phyloP scores from a whole-genome alignment of 2,329 filamentous ascomycete genomes.

The Boeremia lycopersici region DNA sequence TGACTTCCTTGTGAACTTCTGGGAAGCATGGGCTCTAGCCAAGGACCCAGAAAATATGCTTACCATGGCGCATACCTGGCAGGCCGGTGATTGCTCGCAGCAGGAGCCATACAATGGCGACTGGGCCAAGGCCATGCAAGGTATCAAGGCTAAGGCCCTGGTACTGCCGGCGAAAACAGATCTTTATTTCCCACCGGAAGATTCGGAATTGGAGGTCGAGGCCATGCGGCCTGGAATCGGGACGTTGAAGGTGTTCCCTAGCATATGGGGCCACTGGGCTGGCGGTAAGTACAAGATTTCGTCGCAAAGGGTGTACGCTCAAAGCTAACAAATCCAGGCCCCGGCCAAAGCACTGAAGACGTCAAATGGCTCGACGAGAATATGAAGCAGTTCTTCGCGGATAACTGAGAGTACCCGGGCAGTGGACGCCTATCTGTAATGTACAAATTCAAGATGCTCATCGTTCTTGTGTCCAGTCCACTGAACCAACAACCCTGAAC shows the following conservation, averaged over 20 bases:
- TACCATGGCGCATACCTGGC: conserved; percentile 79
- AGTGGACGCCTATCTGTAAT: neutral
- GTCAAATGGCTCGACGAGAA: conserved; percentile 73
- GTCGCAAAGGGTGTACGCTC: neutral
- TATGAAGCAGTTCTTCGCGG: conserved; percentile 59
- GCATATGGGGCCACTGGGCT: conserved; percentile 67
- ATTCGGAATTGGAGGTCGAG: conserved; percentile 74
- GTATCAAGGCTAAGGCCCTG: conserved; percentile 73
- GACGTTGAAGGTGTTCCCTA: conserved; percentile 60
- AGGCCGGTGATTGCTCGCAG: conserved; percentile 71
- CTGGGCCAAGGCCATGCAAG: conserved; percentile 65
- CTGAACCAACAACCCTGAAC: conserved; percentile 31
- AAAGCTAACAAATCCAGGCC: conserved; percentile 54
- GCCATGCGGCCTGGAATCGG: conserved; percentile 66
- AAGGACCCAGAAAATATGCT: conserved; percentile 80
- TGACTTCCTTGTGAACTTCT: conserved; percentile 75
- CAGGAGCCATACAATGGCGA: conserved; percentile 72
- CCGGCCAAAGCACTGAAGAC: conserved; percentile 73
- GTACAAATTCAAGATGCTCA: neutral
- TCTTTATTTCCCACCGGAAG: conserved; percentile 82
- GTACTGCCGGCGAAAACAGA: conserved; percentile 76
- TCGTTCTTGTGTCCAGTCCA: conserved; percentile 17
- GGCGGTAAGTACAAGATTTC: conserved; percentile 50
- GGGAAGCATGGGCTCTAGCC: conserved; percentile 74
- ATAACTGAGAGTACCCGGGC: conserved; percentile 20